Evolutionary conservation across 805 yeast species (phyloP).

Genomic region (Pichia heedii): DNA sequence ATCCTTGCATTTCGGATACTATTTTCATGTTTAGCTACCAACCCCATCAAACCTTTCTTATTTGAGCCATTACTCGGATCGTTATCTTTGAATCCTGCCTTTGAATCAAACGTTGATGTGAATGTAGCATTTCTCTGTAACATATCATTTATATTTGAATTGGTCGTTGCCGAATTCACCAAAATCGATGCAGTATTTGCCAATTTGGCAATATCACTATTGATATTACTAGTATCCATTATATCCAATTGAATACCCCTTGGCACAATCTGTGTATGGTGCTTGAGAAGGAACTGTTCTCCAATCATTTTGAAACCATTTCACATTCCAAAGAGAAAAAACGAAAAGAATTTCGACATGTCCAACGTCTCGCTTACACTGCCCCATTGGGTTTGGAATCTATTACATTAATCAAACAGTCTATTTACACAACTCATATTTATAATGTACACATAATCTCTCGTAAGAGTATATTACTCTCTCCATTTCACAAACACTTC

Average conservation of each 20-base stretch:
- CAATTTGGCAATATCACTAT: conserved; percentile 32
- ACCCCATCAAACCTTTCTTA: conserved; percentile 3
- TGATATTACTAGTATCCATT: not conserved
- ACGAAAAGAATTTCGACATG: no score
- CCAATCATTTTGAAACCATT: no score
- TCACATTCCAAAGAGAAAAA: no score
- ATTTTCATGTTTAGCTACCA: conserved; percentile 8
- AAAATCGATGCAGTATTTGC: conserved; percentile 50
- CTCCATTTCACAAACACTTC: conserved; percentile 90
- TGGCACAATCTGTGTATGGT: no score
- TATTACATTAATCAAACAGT: no score
- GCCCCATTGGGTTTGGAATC: no score
- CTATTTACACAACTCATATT: no score
- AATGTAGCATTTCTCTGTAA: conserved; percentile 3
- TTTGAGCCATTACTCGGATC: conserved; percentile 8
- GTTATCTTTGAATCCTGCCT: conserved; percentile 2
- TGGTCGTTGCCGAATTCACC: conserved; percentile 25
- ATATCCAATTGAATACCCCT: no score
- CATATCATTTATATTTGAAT: conserved; percentile 7
- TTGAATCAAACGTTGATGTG: conserved; percentile 5
- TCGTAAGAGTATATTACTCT: no score
- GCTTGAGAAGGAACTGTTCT: no score
- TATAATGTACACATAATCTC: no score
- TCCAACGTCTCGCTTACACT: no score
- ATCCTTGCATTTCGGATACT: conserved; percentile 2